Conservation (phyloP, 225 moss, liverwort and hornwort genomes). For the Rhytidiadelphus loreus region DNA sequence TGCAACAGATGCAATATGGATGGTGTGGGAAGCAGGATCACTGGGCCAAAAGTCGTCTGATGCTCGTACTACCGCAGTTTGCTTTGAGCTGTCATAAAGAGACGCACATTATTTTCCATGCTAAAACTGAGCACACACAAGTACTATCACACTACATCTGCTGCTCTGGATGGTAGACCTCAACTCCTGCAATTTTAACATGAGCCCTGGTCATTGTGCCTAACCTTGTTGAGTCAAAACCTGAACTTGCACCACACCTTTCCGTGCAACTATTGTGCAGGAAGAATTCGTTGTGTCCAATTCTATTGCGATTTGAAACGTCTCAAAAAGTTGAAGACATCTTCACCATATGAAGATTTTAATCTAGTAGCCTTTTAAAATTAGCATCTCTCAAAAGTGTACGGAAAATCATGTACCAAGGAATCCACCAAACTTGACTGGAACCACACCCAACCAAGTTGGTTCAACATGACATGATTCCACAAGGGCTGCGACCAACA, state of each 20-base stretch:
- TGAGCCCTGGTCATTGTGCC: neutral
- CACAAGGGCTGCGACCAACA: neutral
- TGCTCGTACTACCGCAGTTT: slow-evolving; percentile 84
- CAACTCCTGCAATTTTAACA: neutral
- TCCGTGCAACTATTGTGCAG: neutral
- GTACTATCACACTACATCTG: neutral
- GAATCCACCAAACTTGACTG: neutral
- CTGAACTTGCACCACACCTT: neutral
- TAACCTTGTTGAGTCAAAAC: neutral
- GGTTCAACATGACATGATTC: neutral
- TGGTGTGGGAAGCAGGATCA: slow-evolving; percentile 95
- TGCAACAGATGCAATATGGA: slow-evolving; percentile 91
- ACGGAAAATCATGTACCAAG: neutral
- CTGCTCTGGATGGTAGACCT: neutral
- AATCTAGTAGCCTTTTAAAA: neutral
- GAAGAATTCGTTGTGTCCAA: neutral
- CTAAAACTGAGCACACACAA: neutral
- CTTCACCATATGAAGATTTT: neutral
- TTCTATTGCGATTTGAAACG: neutral
- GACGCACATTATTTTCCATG: neutral
- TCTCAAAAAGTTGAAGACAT: neutral
- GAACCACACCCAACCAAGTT: neutral
- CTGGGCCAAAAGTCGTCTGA: slow-evolving; percentile 97
- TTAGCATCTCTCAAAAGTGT: neutral
- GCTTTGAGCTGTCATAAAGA: slow-evolving; percentile 55